These are phyloP conservation scores for Flaveria trinervia DNA, from an alignment of 129 eudicot species.

Conservation along the genomic window DNA sequence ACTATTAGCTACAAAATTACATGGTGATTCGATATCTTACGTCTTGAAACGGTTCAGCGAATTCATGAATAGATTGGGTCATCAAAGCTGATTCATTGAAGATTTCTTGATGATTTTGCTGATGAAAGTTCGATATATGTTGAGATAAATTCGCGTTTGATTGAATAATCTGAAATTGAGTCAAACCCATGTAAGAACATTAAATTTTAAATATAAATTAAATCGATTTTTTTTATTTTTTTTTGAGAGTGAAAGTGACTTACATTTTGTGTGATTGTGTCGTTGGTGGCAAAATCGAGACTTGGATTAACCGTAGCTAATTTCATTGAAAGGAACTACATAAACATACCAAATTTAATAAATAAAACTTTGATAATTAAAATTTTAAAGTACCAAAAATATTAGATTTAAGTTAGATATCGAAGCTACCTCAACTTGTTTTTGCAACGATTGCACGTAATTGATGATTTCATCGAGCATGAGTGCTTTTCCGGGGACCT, in stretches of 20 bases:
- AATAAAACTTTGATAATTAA: background rate
- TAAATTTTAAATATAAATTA: background rate
- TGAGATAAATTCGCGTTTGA: constrained; percentile 44
- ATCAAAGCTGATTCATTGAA: constrained; percentile 40
- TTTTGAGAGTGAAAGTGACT: constrained; percentile 13
- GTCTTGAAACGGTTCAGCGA: constrained; percentile 52
- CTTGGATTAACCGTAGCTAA: constrained; percentile 76
- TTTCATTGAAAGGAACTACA: constrained; percentile 87
- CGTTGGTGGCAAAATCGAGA: constrained; percentile 52
- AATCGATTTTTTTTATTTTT: background rate
- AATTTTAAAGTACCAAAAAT: background rate
- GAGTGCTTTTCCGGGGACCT: constrained; percentile 86
- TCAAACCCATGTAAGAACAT: no score
- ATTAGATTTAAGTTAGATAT: no score
- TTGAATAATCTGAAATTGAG: constrained; percentile 49
- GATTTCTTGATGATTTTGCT: constrained; percentile 30
- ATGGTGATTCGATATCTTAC: constrained; percentile 28
- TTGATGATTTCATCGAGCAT: constrained; percentile 87
- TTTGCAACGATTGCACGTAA: constrained; percentile 73
- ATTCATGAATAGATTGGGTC: constrained; percentile 49
- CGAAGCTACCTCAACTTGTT: constrained; percentile 71
- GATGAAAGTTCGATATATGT: constrained; percentile 4
- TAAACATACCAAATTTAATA: background rate
- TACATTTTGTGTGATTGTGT: constrained; percentile 52
- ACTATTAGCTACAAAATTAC: background rate